Percentiles rank a stretch among this genome's conserved stretches.
Conservation (phyloP, 768 basidiomycete species). For the Mycena galericulata region DNA sequence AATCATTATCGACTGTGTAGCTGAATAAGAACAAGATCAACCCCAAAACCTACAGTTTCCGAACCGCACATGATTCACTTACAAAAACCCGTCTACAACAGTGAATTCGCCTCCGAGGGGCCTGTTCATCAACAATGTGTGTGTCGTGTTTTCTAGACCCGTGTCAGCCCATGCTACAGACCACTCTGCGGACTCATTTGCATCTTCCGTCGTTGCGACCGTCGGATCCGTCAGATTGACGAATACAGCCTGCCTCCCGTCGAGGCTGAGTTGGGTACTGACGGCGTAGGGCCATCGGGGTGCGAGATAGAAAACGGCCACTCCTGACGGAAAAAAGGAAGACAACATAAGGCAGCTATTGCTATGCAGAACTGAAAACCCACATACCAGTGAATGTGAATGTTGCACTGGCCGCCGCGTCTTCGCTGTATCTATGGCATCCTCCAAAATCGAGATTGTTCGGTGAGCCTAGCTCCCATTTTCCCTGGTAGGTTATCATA, state of each 20-base stretch:
- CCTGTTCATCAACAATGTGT: constrained; percentile 11
- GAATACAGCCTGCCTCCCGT: constrained; percentile 45
- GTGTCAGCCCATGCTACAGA: constrained; percentile 20
- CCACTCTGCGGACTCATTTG: constrained; percentile 15
- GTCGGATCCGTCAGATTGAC: constrained; percentile 47
- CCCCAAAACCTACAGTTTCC: no score
- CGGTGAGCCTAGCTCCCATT: neutral
- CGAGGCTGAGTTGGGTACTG: constrained; percentile 54
- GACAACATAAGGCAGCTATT: neutral
- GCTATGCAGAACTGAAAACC: neutral
- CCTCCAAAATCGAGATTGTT: neutral
- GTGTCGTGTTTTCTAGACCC: constrained; percentile 15
- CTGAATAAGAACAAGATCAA: neutral
- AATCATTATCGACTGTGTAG: constrained; percentile 22
- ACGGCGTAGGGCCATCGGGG: constrained; percentile 62
- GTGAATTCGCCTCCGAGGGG: neutral
- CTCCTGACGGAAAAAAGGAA: constrained; percentile 42
- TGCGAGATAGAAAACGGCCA: constrained; percentile 56
- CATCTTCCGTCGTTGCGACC: constrained; percentile 9
- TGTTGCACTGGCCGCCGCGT: neutral
- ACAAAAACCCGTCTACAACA: constrained; percentile 30
- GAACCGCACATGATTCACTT: neutral
- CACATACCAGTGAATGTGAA: neutral
- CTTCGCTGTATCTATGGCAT: neutral
- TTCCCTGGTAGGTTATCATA: neutral